Evolutionary conservation across 805 yeast genomes (phyloP).

Genomic region (Ogataea trehalophila): DNA sequence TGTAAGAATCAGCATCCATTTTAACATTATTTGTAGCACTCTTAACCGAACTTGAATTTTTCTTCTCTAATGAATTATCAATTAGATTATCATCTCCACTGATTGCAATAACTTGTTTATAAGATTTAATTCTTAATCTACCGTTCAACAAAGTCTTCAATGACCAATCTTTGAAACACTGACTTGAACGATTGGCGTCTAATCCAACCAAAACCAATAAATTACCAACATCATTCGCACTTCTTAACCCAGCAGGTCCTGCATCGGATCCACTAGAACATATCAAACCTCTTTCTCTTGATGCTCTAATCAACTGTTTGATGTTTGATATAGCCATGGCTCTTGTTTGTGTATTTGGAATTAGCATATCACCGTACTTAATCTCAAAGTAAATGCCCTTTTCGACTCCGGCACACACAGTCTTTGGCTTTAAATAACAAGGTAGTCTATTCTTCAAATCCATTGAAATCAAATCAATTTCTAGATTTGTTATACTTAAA

Average conservation of each 20-base stretch:
- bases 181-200: constrained; percentile 54
- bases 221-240: constrained; percentile 62
- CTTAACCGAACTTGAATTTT: constrained; percentile 8
- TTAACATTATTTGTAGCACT: constrained; percentile 9
- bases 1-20: constrained; percentile 14
- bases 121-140: constrained; percentile 63
- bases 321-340: constrained; percentile 67
- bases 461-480: constrained; percentile 76
- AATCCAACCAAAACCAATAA: constrained; percentile 68
- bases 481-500: constrained; percentile 67
- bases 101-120: constrained; percentile 66
- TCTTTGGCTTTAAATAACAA: constrained; percentile 75
- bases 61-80: constrained; percentile 23
- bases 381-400: constrained; percentile 83
- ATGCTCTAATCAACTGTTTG: constrained; percentile 70
- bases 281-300: constrained; percentile 75
- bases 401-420: constrained; percentile 75
- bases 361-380: constrained; percentile 53
- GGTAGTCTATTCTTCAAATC: constrained; percentile 64
- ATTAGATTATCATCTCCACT: constrained; percentile 42
- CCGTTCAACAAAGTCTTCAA: constrained; percentile 68
- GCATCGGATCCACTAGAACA: constrained; percentile 69
- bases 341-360: constrained; percentile 31
- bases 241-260: constrained; percentile 46
- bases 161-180: constrained; percentile 55